Base-by-base conservation (phyloP, 345 rosid species). In the Litchi chinensis region DNA sequence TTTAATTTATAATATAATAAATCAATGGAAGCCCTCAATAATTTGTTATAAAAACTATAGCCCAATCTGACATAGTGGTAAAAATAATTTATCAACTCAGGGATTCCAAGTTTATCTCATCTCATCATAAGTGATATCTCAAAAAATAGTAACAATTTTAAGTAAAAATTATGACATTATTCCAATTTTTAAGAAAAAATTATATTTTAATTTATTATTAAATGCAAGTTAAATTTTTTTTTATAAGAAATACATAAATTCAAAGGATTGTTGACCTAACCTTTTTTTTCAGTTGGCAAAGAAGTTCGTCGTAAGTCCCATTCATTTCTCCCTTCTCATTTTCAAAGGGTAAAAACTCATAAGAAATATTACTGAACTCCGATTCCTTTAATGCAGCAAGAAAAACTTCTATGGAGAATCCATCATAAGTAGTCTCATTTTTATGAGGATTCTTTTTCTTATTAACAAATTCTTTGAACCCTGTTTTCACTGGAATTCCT, bases 371-470 rank as follows among this genome's bases (percentile, higher is more conserved):
- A 5, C 46, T 56, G 43, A 82, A 56, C n/a, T 82, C 85, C 52
- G 87, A 63, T 60, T 67, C 11, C 1, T 70, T 8, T 19, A 80
- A 74, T 5, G 65, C 88, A 21, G 89, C 83, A 7, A 66, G 64
- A 8, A 90, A 90, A 48, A 90, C 85, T 18, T 85, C 86, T 10
- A 70, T 74, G 75, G 84, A 59, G 77, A 74, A 90, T 32, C 93
- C 90, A 0, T 64, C 60, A 19, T 54, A 39, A 0, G 0, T 40
- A 43, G 80, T 68, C 11, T 72, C 39, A 8, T 82, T 79, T 19
- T 82, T 74, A n/a, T 0, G 15, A 13, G 41, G 56, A 66, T 85
- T 46, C 75, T 16, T 74, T 15, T 62, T 70, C 39, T 65, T 76
- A 13, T 83, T 57, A 8, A 90, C 83, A 72, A 88, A 90, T 65